A percentile compares a stretch with the other conserved stretches of the same genome.
These are phyloP conservation scores for Verticillium isaacii DNA, from an alignment of 2,329 filamentous ascomycete genomes.

Conservation along the genomic window DNA sequence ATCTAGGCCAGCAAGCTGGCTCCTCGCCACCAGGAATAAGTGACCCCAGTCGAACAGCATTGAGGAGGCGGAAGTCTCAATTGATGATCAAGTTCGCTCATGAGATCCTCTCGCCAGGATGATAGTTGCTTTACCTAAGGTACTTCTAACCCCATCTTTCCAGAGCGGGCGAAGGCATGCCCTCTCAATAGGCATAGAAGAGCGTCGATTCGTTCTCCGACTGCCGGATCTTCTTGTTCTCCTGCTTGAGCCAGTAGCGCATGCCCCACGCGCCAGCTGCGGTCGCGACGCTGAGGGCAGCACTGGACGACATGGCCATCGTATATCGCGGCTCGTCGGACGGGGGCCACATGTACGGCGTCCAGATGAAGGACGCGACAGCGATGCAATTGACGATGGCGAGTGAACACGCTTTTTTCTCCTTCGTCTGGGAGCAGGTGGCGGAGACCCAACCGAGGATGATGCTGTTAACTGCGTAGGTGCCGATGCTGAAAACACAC, in stretches of 20 bases:
- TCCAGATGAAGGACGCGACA: conserved; percentile 14
- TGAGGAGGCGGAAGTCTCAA: too few species aligned
- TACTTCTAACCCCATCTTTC: too few species aligned
- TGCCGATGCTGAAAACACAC: conserved; percentile 22
- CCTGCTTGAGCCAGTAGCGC: conserved; percentile 12
- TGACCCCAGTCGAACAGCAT: too few species aligned
- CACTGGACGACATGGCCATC: conserved; percentile 21
- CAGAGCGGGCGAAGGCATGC: too few species aligned
- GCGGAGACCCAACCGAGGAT: conserved; percentile 30
- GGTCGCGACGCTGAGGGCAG: conserved; percentile 13
- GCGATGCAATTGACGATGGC: conserved; percentile 22
- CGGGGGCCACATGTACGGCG: conserved; percentile 30
- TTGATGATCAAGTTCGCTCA: too few species aligned
- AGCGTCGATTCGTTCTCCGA: conserved; percentile 13
- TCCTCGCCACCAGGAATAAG: too few species aligned
- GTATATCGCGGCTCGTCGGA: conserved; percentile 18
- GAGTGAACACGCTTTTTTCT: conserved; percentile 31
- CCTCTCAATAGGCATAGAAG: conserved; percentile 16
- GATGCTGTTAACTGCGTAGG: conserved; percentile 27
- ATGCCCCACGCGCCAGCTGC: conserved; percentile 13
- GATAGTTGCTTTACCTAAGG: too few species aligned
- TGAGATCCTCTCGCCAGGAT: too few species aligned
- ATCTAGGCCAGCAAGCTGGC: too few species aligned
- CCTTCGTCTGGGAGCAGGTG: conserved; percentile 31
- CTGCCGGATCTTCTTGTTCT: conserved; percentile 17